These are phyloP conservation scores for Toxicodendron radicans DNA, from an alignment of 345 rosid species.

Conservation along the genomic window DNA sequence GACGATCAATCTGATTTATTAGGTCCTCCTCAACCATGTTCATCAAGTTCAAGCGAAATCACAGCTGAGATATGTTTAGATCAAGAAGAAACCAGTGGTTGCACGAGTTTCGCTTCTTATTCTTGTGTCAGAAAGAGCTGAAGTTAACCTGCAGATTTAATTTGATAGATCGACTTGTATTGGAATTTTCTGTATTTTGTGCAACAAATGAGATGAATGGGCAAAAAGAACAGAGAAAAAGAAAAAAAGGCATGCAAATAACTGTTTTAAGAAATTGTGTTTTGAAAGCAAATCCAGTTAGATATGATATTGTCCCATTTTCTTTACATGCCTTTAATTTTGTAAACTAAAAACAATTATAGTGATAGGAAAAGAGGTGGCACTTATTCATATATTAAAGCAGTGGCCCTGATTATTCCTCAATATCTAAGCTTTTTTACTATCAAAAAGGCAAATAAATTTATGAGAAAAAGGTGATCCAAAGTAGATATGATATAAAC, in stretches of 20 bases:
- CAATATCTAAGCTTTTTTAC: constrained; percentile 25
- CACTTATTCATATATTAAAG: constrained; percentile 8
- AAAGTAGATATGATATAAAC: constrained; percentile 16
- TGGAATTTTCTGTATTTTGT: not conserved
- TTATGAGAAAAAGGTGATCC: constrained; percentile 27
- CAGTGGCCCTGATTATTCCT: constrained; percentile 20
- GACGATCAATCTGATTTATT: constrained; percentile 33
- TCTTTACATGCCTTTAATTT: constrained; percentile 10
- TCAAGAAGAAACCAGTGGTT: constrained; percentile 34
- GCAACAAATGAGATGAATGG: constrained; percentile 9
- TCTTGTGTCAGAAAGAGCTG: constrained; percentile 23
- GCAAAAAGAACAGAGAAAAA: not conserved
- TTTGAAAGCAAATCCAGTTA: constrained; percentile 25
- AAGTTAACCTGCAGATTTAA: constrained; percentile 10
- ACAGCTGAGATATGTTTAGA: constrained; percentile 32
- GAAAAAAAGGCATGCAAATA: constrained; percentile 1
- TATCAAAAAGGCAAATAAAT: constrained; percentile 30
- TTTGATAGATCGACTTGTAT: constrained; percentile 2
- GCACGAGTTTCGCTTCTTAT: constrained; percentile 11
- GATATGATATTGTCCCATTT: constrained; percentile 1
- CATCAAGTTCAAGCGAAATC: constrained; percentile 56
- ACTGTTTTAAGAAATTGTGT: constrained; percentile 20
- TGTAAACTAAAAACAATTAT: constrained; percentile 13
- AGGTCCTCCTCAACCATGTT: constrained; percentile 52
- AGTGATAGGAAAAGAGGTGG: constrained; percentile 14